Evolutionary conservation across 2,329 filamentous ascomycete genomes (phyloP), one percentile per base, ranked within the genome.

Genomic region (Apiospora pterosperma): DNA sequence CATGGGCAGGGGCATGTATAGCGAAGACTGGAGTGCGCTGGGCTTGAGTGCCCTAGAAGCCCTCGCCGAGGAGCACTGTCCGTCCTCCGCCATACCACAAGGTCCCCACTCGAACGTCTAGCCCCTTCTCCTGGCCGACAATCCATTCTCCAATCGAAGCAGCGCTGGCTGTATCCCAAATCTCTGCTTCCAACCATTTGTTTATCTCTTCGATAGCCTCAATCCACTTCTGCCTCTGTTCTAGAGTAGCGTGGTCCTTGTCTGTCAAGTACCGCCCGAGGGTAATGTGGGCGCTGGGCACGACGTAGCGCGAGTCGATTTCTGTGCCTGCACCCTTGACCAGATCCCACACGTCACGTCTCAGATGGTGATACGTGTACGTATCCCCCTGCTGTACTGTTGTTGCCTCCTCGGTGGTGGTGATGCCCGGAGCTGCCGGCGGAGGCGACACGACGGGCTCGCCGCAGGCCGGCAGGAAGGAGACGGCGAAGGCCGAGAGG

Each of bases 361-460:
- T 88, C 10, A 98, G 86, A 76, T 98, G 95, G 74, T 97, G 95
- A 76, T 97, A 97, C 0, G 91, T 94, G 78, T 92, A 97, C 1
- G 70, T 73, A 69, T 96, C 91, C 21, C 86, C 84, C 42, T 83
- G 78, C 19, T 80, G 75, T 16, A 76, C 61, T 10, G 10, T 76
- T n/a, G n/a, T n/a, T n/a, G n/a, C n/a, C 52, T 72, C 70, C 14
- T 69, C 70, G 4, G 72, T 71, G n/a, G 70, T 68, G 36, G 79
- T 76, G 6, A 34, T 34, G 16, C 48, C 48, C 0, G 81, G 78
- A 5, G 76, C 74, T 1, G 74, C 73, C 1, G 82, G 76, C 5
- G 77, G 64, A 1, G 83, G 81, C 23, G 80, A 79, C 28, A 75
- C 41, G 1, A 74, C 69, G 1, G 75, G 71, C 78, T 93, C 90